Base-by-base conservation (phyloP, 2,329 filamentous ascomycete genomes). In the Penicillium sp. region DNA sequence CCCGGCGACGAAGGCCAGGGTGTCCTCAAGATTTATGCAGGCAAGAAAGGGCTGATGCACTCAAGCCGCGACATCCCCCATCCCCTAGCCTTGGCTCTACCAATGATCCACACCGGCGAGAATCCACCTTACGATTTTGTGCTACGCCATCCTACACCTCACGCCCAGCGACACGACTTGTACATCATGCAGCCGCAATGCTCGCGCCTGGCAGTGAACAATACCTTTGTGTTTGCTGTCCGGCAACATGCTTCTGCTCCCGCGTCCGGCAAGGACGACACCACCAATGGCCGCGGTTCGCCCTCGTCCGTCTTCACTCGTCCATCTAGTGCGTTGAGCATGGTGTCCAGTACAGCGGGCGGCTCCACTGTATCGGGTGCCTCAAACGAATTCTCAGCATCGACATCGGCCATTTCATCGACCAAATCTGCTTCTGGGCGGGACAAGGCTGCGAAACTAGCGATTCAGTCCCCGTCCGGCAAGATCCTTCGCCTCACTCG, bases 141-240 rank as follows among this genome's bases (percentile, higher is more conserved):
- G 40, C 85, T 85, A 34, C 82, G 93, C 4, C 93, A 98, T 66
- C 94, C 94, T 7, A 98, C 93, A 3, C 93, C 93, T 8, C 93
- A 98, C 67, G 93, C 93, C n/a, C 89, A 95, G 64, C 82, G 91
- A 37, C 90, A 98, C 68, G 93, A 98, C 66, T 83, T 98, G 51
- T 98, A 98, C 68, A 87, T 98, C 55, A 87, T 90, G 39, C 93
- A 97, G 65, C 93, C 94, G 1, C 94, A 98, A 69, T 98, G 93
- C 67, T 80, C 85, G 57, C 82, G 84, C 24, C 76, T 98, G 26
- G 90, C 88, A 1, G 77, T 95, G 49, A 96, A 97, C 74, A 97
- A 98, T 66, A 98, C 93, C 0, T 98, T 96, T 64, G 91, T 98
- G 26, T 98, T 98, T 68, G 87, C 87, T 46, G 86, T 98, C 53